phyloP scores from a whole-genome alignment of 805 yeast species.

The Sporopachydermia lactativora region DNA sequence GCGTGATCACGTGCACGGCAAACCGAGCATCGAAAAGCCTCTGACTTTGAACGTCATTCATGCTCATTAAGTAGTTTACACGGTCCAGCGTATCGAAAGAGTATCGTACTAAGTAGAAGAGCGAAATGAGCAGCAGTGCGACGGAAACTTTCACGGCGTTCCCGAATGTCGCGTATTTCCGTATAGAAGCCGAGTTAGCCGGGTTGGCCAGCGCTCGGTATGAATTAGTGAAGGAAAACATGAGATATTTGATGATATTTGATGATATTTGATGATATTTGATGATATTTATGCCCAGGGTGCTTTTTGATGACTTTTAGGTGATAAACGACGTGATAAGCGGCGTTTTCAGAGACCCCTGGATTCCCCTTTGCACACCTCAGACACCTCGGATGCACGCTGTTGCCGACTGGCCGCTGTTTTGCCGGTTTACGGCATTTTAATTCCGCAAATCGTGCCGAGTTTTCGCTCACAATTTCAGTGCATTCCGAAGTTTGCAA shows the following conservation, averaged over 20 bases:
- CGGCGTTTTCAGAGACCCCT: too few relatives aligned
- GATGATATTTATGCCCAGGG: too few relatives aligned
- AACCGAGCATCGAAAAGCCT: not conserved
- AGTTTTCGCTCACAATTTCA: too few relatives aligned
- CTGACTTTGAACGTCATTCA: not conserved
- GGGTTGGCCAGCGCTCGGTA: not conserved
- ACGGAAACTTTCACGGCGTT: not conserved
- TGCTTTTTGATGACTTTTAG: too few relatives aligned
- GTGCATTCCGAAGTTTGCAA: too few relatives aligned
- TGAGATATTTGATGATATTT: not conserved
- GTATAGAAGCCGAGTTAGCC: not conserved
- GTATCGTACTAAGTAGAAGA: not conserved
- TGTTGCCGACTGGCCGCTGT: too few relatives aligned
- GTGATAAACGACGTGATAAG: too few relatives aligned
- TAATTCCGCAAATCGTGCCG: too few relatives aligned
- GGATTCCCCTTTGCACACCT: too few relatives aligned
- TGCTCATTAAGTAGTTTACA: not conserved
- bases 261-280: slow-evolving; percentile 1
- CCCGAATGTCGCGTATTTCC: not conserved
- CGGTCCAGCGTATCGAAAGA: not conserved
- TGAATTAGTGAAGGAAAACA: too few relatives aligned
- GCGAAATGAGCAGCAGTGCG: not conserved
- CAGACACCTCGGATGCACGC: too few relatives aligned
- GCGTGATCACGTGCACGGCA: not conserved
- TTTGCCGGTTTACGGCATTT: too few relatives aligned